Percentiles rank a stretch among this genome's conserved stretches.
These are phyloP conservation scores for Trichomonascus vanleenenianus DNA, from an alignment of 805 yeast genomes.

Conservation along the genomic window DNA sequence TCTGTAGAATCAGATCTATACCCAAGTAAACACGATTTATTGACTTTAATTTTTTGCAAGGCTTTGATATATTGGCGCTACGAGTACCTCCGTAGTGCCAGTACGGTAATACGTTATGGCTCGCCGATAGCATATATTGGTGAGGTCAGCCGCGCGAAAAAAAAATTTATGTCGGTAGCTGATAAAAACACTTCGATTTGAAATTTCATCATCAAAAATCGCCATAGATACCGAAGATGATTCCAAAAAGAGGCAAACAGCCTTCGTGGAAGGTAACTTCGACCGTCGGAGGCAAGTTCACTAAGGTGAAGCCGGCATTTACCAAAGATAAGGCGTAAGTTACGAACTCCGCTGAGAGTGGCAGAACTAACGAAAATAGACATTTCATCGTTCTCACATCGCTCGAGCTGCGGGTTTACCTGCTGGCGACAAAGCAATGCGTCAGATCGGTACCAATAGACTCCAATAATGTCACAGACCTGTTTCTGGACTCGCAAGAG, in stretches of 20 bases:
- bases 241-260: too few relatives aligned
- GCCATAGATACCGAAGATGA: too few relatives aligned
- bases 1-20: too few relatives aligned
- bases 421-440: slow-evolving; percentile 28
- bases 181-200: neutral
- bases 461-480: slow-evolving; percentile 26
- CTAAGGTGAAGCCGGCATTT: slow-evolving; percentile 30
- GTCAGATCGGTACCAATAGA: slow-evolving; percentile 28
- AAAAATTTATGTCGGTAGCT: neutral
- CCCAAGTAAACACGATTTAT: too few relatives aligned
- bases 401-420: slow-evolving; percentile 31
- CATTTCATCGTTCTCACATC: slow-evolving; percentile 31
- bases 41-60: too few relatives aligned
- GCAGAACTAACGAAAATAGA: neutral
- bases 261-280: slow-evolving; percentile 17
- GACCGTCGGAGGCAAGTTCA: slow-evolving; percentile 31
- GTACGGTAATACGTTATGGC: too few relatives aligned
- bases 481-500: slow-evolving; percentile 8
- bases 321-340: slow-evolving; percentile 22
- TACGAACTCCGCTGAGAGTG: neutral
- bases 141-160: neutral
- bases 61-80: too few relatives aligned
- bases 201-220: too few relatives aligned
- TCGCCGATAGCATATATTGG: neutral
- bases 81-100: too few relatives aligned